Evolutionary conservation across 371 early-diverging fungal species (phyloP).

Genomic region (Syncephalis fuscata): DNA sequence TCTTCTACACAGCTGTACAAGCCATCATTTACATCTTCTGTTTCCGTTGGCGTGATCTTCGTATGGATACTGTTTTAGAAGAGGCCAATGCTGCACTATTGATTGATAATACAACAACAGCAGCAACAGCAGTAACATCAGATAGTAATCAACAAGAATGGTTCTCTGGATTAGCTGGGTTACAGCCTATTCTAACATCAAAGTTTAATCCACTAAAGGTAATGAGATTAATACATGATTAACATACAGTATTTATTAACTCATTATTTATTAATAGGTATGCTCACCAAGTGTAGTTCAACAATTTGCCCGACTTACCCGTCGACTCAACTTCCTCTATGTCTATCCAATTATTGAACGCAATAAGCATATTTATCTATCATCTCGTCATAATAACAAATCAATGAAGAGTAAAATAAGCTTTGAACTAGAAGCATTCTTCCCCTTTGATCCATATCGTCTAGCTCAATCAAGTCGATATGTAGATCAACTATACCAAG

Average conservation of each 20-base stretch:
- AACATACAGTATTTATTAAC: neutral
- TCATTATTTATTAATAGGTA: conserved; percentile 16
- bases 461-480: conserved; percentile 41
- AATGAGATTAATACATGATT: neutral
- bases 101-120: neutral
- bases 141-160: conserved; percentile 15
- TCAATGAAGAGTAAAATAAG: neutral
- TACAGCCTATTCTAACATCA: conserved; percentile 65
- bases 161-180: conserved; percentile 33
- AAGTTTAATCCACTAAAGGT: conserved; percentile 71
- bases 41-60: conserved; percentile 77
- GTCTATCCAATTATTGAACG: conserved; percentile 59
- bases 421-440: conserved; percentile 31
- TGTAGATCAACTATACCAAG: conserved; percentile 41
- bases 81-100: neutral
- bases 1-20: conserved; percentile 81
- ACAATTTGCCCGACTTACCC: conserved; percentile 70
- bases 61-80: conserved; percentile 10
- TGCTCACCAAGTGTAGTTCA: conserved; percentile 62
- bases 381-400: neutral
- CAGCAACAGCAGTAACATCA: neutral
- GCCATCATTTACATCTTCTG: conserved; percentile 84
- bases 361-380: conserved; percentile 29
- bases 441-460: conserved; percentile 90
- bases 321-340: conserved; percentile 69